These are phyloP conservation scores for Hymenoscyphus albidus DNA, from an alignment of 2,329 filamentous ascomycete genomes.

Conservation along the genomic window DNA sequence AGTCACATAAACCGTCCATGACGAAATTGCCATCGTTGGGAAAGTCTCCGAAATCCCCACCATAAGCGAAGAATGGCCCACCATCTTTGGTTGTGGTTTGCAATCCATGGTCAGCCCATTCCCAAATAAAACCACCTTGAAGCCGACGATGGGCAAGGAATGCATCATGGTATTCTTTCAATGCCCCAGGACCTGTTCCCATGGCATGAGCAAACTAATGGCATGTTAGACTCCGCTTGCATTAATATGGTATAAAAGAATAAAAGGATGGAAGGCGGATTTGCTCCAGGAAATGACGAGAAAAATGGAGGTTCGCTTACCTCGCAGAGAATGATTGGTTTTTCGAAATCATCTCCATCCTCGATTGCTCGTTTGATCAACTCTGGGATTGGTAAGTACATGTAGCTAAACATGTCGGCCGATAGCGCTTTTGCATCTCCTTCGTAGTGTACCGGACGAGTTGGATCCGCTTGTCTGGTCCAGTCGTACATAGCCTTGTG, in stretches of 20 bases:
- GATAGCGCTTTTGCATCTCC: constrained; percentile 48
- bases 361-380: constrained; percentile 35
- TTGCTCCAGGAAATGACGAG: constrained; percentile 10
- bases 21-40: constrained; percentile 60
- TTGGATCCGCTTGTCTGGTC: constrained; percentile 47
- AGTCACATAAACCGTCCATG: constrained; percentile 56
- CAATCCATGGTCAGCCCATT: constrained; percentile 61
- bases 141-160: constrained; percentile 50
- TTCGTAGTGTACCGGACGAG: constrained; percentile 55
- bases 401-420: constrained; percentile 52
- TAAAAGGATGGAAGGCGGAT: neutral
- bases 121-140: constrained; percentile 58
- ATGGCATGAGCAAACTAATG: constrained; percentile 42
- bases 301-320: constrained; percentile 8
- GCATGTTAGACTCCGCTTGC: neutral
- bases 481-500: constrained; percentile 53
- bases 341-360: constrained; percentile 11
- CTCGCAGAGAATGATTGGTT: constrained; percentile 14
- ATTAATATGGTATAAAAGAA: neutral
- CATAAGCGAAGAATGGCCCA: constrained; percentile 53
- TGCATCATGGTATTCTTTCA: constrained; percentile 52
- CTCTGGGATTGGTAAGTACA: constrained; percentile 49
- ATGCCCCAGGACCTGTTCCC: constrained; percentile 55
- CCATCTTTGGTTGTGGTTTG: constrained; percentile 42
- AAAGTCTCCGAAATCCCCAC: constrained; percentile 58